Evolutionary conservation across 768 basidiomycete genomes (phyloP).

Genomic region (Termitomyces sp.): DNA sequence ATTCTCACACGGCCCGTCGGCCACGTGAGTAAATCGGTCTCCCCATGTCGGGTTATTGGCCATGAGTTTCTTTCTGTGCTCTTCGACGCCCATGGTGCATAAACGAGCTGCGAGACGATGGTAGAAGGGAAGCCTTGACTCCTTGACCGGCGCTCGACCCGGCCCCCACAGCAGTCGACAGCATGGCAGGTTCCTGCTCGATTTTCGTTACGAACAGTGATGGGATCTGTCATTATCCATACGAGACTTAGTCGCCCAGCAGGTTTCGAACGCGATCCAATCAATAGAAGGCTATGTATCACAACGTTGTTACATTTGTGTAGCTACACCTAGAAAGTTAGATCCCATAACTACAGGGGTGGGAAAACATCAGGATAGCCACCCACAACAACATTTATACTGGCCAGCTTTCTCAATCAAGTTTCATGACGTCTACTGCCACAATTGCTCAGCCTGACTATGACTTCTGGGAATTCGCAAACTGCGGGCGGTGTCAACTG

Average conservation of each 20-base stretch:
- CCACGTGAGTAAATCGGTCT: conserved; percentile 18
- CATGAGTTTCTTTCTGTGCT: conserved; percentile 21
- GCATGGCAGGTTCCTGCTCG: background rate
- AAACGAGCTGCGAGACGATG: background rate
- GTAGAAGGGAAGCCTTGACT: background rate
- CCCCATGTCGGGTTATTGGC: conserved; percentile 16
- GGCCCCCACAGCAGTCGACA: background rate
- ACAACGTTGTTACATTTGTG: too few species aligned
- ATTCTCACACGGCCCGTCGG: background rate
- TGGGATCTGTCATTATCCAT: background rate
- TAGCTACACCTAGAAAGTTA: too few species aligned
- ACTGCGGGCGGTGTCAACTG: conserved; percentile 67
- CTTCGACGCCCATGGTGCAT: conserved; percentile 19
- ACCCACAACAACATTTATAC: too few species aligned
- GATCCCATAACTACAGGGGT: too few species aligned
- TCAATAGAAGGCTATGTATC: too few species aligned
- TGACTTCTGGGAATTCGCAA: conserved; percentile 81
- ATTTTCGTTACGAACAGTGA: background rate
- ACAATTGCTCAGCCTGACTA: conserved; percentile 34
- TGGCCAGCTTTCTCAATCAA: background rate
- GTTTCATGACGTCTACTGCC: conserved; percentile 34
- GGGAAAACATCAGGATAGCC: too few species aligned
- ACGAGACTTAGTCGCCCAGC: too few species aligned
- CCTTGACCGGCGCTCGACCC: background rate
- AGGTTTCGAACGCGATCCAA: too few species aligned